Base-by-base conservation (phyloP, 139 green algal species). In the Astrephomene gubernaculifera region DNA sequence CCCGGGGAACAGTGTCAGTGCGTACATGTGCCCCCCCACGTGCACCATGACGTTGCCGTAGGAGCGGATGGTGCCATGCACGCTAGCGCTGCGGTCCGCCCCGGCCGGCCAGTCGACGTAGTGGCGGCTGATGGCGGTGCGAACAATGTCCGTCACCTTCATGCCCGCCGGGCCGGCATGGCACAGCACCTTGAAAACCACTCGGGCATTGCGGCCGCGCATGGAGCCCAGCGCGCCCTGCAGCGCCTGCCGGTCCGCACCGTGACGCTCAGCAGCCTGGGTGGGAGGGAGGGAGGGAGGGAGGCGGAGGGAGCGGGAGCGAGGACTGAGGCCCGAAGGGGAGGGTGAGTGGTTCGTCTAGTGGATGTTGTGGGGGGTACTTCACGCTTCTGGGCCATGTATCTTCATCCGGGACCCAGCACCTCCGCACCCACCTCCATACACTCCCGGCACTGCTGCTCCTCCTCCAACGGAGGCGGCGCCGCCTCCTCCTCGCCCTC, bases 121-220 rank as follows among this genome's bases (percentile, higher is more conserved):
- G 21, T 36, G n/a, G 1, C 29, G 35, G 3, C 53, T 53, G 12
- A 63, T 10, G 5, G 73, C 73, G 31, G 36, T 22, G 1, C 25
- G 60, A 0, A 27, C 53, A 27, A 81, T 81, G 73, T 70, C 73
- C 29, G 53, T 8, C 7, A 69, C 35, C 14, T 36, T 22, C 35
- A 81, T 31, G 21, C 73, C 73, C 1, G 35, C 24, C 0, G 73
- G 73, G 2, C 73, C 73, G 1, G 73, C 36, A 31, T 70, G 53
- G 73, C 73, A 81, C 52, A 81, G 73, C 73, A 81, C 73, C 73
- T 81, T 81, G 73, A 70, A 81, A 24, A 70, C 35, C 22, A 54
- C 29, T 22, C 53, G 53, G 2, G 29, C 21, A 38, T 41, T 70
- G 45, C 27, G 24, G 9, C 53, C 53, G 25, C 60, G 60, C 8